These are phyloP conservation scores for Beta macrorhiza DNA, from an alignment of 179 eudicot genomes.

Conservation along the genomic window DNA sequence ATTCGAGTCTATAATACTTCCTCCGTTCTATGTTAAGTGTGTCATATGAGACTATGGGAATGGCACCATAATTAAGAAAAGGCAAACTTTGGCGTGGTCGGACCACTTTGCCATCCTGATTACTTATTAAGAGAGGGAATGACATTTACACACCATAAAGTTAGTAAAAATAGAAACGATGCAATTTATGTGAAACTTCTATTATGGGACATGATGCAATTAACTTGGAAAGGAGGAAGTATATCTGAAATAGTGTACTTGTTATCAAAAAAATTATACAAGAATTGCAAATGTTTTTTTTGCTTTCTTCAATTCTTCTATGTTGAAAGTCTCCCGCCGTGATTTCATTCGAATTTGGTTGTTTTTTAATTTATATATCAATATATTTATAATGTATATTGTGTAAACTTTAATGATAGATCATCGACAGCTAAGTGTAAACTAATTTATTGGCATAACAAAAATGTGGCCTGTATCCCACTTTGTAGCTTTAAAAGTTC, in stretches of 20 bases:
- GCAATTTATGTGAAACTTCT: too few species aligned
- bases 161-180: too few species aligned
- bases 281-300: neutral
- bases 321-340: neutral
- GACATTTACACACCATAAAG: too few species aligned
- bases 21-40: too few species aligned
- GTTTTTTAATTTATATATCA: neutral
- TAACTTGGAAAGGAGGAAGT: too few species aligned
- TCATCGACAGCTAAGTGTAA: neutral
- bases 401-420: conserved; percentile 6
- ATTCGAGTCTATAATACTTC: neutral
- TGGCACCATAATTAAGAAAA: too few species aligned
- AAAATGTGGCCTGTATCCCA: neutral
- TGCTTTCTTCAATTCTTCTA: neutral
- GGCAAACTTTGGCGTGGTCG: too few species aligned
- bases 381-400: neutral
- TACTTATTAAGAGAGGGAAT: too few species aligned
- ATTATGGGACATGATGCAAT: too few species aligned
- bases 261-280: neutral
- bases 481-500: neutral
- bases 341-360: neutral
- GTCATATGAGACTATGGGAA: too few species aligned
- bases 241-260: neutral
- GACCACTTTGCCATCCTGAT: too few species aligned
- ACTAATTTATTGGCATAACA: neutral